Percentiles rank a stretch among this genome's conserved stretches.
Evolutionary conservation across 768 basidiomycete genomes (phyloP).

Genomic region (Suillus tomentosus): DNA sequence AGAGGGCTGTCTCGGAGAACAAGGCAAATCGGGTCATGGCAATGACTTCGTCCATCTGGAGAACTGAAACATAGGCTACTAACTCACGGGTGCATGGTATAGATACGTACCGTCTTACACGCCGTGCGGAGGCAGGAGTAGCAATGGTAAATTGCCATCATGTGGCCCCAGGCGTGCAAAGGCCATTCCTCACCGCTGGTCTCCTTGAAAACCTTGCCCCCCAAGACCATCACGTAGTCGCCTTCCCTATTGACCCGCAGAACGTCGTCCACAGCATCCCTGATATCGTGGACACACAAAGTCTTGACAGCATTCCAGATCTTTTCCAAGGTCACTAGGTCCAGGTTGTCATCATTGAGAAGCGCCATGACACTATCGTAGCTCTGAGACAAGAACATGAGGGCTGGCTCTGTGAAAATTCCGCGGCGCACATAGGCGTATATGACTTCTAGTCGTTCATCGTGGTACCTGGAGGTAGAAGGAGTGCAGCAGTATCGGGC

Average conservation of each 20-base stretch:
- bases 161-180: conserved; percentile 39
- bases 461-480: conserved; percentile 30
- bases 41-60: conserved; percentile 33
- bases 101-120: conserved; percentile 31
- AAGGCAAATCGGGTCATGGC: conserved; percentile 32
- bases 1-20: conserved; percentile 17
- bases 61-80: background rate
- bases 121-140: conserved; percentile 35
- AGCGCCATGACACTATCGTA: conserved; percentile 33
- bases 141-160: conserved; percentile 31
- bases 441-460: conserved; percentile 38
- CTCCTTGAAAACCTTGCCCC: conserved; percentile 37
- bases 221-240: conserved; percentile 34
- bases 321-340: conserved; percentile 34
- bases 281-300: conserved; percentile 33
- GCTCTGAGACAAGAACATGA: conserved; percentile 40
- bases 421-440: conserved; percentile 40
- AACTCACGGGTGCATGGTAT: background rate
- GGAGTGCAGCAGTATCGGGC: conserved; percentile 38
- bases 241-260: conserved; percentile 27
- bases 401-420: conserved; percentile 37
- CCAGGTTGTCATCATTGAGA: conserved; percentile 32
- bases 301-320: conserved; percentile 34
- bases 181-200: conserved; percentile 31
- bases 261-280: conserved; percentile 34